Evolutionary conservation across 441 rosid genomes (phyloP).

Genomic region (Rhodomyrtus psidioides): DNA sequence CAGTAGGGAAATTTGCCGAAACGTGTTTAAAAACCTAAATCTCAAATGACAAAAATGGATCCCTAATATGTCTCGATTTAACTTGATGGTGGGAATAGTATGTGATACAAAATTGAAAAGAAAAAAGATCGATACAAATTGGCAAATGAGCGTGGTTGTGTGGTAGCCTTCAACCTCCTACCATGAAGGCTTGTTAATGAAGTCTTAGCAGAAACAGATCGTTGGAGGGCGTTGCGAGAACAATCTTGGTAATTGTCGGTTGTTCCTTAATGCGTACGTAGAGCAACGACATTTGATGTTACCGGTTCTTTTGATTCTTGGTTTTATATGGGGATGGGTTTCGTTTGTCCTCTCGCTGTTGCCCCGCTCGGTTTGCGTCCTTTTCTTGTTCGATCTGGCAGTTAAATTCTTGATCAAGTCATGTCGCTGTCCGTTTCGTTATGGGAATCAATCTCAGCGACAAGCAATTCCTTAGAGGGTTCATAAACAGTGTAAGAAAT

Average conservation of each 20-base stretch:
- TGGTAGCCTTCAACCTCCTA: constrained; percentile 20
- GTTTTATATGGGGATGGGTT: background rate
- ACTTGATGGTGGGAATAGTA: background rate
- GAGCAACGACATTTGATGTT: constrained; percentile 18
- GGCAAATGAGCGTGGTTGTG: background rate
- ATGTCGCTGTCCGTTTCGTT: background rate
- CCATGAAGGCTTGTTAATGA: constrained; percentile 16
- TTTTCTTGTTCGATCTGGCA: background rate
- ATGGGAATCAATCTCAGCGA: background rate
- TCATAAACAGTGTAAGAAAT: background rate
- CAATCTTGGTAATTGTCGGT: constrained; percentile 26
- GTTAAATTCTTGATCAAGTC: background rate
- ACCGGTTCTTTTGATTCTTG: background rate
- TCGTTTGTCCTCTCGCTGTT: background rate
- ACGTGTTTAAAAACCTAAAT: background rate
- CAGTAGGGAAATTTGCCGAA: background rate
- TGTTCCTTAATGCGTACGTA: constrained; percentile 11
- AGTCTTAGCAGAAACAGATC: background rate
- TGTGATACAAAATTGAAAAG: background rate
- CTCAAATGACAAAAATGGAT: background rate
- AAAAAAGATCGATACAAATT: background rate
- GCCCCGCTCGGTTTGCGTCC: background rate
- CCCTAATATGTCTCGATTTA: background rate
- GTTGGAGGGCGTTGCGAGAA: background rate
- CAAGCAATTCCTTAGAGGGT: background rate